Conservation (phyloP, 768 basidiomycete genomes). For the Dacryopinax primogenitus region DNA sequence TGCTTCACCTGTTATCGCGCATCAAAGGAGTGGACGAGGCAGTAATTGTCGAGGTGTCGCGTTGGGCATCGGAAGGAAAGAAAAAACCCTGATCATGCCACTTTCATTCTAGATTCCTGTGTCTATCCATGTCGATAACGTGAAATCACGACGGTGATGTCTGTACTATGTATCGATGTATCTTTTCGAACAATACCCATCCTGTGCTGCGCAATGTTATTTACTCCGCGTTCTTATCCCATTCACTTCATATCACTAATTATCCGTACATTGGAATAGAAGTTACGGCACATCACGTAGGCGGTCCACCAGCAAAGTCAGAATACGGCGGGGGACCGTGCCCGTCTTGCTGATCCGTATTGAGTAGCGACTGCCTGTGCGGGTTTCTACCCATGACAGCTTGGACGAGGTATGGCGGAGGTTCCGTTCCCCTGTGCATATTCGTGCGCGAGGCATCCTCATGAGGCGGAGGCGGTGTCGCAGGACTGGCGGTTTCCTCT, state of each 20-base stretch:
- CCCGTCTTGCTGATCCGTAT: background rate
- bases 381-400: background rate
- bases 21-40: background rate
- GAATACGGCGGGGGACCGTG: conserved; percentile 10
- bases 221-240: background rate
- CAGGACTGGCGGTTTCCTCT: background rate
- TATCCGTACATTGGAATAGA: background rate
- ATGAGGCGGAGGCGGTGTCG: conserved; percentile 9
- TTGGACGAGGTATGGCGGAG: conserved; percentile 10
- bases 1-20: background rate
- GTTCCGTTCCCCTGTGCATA: background rate
- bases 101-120: background rate
- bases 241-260: background rate
- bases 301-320: background rate
- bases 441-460: conserved; percentile 1
- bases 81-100: background rate
- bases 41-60: background rate
- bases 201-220: background rate
- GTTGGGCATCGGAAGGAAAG: background rate
- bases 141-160: background rate
- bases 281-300: background rate
- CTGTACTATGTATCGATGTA: background rate
- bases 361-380: background rate
- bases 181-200: background rate
- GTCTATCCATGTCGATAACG: background rate